Conservation (phyloP, 306 rosid genomes). For the Clitoria ternatea region DNA sequence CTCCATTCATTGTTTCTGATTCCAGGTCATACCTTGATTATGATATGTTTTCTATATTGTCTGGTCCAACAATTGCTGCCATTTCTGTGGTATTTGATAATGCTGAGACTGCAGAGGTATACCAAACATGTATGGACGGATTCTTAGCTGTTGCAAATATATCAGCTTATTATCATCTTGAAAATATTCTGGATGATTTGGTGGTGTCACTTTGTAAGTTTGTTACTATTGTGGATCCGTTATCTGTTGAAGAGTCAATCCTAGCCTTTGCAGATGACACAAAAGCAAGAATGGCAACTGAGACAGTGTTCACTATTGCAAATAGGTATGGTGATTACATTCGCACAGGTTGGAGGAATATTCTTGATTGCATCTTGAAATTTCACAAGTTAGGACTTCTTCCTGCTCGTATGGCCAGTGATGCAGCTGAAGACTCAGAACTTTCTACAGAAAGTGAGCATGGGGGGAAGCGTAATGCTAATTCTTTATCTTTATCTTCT, state of each 20-base stretch:
- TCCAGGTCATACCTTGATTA: slow-evolving; percentile 80
- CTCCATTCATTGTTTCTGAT: slow-evolving; percentile 85
- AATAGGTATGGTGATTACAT: slow-evolving; percentile 89
- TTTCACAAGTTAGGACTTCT: slow-evolving; percentile 93
- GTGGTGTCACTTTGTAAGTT: slow-evolving; percentile 95
- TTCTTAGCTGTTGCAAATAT: slow-evolving; percentile 90
- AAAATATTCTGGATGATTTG: slow-evolving; percentile 85
- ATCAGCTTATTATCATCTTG: slow-evolving; percentile 89
- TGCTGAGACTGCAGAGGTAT: slow-evolving; percentile 83
- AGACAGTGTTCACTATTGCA: slow-evolving; percentile 87
- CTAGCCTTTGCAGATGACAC: slow-evolving; percentile 79
- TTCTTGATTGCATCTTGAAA: slow-evolving; percentile 79
- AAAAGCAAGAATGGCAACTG: slow-evolving; percentile 93
- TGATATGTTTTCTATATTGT: slow-evolving; percentile 89
- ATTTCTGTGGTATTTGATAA: slow-evolving; percentile 96
- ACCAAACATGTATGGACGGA: slow-evolving; percentile 90
- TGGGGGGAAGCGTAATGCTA: slow-evolving; percentile 57
- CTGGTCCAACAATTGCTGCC: slow-evolving; percentile 96
- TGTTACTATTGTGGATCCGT: slow-evolving; percentile 69
- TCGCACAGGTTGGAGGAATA: slow-evolving; percentile 90
- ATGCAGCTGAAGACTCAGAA: slow-evolving; percentile 82
- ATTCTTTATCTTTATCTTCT: slow-evolving; percentile 61
- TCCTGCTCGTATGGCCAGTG: slow-evolving; percentile 81
- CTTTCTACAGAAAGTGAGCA: slow-evolving; percentile 59
- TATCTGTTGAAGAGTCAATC: slow-evolving; percentile 71